A percentile compares a stretch with the other conserved stretches of the same genome.
These are phyloP conservation scores for Geotrichum klebahnii DNA, from an alignment of 1,139 yeast species.

Conservation along the genomic window DNA sequence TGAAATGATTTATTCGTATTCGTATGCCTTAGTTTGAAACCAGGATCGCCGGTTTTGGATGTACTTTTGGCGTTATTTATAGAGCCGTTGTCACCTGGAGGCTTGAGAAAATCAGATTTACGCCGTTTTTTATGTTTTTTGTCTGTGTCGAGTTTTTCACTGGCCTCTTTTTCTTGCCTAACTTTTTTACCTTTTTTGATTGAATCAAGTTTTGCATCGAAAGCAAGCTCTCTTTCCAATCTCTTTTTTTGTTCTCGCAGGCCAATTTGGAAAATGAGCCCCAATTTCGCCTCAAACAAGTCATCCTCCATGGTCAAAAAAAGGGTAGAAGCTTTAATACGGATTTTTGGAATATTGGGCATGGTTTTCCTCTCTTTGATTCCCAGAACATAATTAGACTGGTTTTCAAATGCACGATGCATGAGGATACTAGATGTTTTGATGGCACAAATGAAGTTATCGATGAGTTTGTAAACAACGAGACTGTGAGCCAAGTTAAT, in stretches of 20 bases:
- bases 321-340: conserved; percentile 48
- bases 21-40: background rate
- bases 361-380: conserved; percentile 37
- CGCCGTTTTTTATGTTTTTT: background rate
- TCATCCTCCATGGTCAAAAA: conserved; percentile 66
- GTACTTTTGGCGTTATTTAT: background rate
- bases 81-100: background rate
- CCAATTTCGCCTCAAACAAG: conserved; percentile 76
- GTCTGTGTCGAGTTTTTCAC: background rate
- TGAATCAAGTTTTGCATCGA: conserved; percentile 45
- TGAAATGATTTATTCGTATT: no score
- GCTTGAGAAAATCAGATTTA: background rate
- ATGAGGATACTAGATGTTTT: conserved; percentile 57
- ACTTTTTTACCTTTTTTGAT: conserved; percentile 26
- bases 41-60: background rate
- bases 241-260: conserved; percentile 64
- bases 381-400: conserved; percentile 40
- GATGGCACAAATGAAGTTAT: conserved; percentile 56
- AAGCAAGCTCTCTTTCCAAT: conserved; percentile 52
- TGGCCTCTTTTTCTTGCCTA: conserved; percentile 1
- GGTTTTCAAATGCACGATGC: conserved; percentile 48
- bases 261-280: conserved; percentile 74
- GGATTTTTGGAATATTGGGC: conserved; percentile 50
- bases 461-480: conserved; percentile 61
- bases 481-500: conserved; percentile 56